Evolutionary conservation across 1,284 basidiomycete genomes (phyloP), one percentile per base, ranked within the genome.

Genomic region (Bondarzewia mesenterica): DNA sequence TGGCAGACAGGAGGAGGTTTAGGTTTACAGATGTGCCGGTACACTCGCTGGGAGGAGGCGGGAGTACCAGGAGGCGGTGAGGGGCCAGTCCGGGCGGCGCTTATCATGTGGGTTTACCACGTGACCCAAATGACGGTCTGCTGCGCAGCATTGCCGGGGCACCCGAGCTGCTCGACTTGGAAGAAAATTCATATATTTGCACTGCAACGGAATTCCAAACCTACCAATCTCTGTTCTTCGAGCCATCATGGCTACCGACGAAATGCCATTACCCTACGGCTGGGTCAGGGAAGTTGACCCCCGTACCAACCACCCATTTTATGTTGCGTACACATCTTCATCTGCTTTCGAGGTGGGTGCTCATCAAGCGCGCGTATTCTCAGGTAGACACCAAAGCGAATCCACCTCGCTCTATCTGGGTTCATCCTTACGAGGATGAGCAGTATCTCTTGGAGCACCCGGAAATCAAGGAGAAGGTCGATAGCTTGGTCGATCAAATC

Each of bases 401-500:
- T 3, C 84, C 85, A n/a, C 77, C 82, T 5, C 74, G 84, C 3
- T 71, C 79, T 0, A 85, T 78, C 53, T 87, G 84, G 84, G 69
- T 73, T 3, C 82, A 87, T 57, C 84, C 85, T 1, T 78, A 77
- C 52, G 78, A 86, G 48, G 82, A 85, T 57, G 75, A 80, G 46
- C 70, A 77, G 49, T 86, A 73, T 60, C 66, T 84, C 22, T 57
- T 51, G 15, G 74, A 77, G 49, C 75, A 84, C 55, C 79, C 82
- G 12, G 73, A 77, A 12, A 55, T 69, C 10, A 62, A 63, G 43
- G 65, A 73, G 48, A 71, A 70, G 54, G 54, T 69, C 5, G 42
- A 27, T 15, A 27, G 10, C 7, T 3, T n/a, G 40, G 26, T 40
- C 7, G 15, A 44, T 12, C 29, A 50, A 8, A n/a, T n/a, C n/a